Evolutionary conservation across 495 filamentous ascomycete genomes (phyloP), one percentile per base, ranked within the genome.

Genomic region (Neurospora tetrasperma): DNA sequence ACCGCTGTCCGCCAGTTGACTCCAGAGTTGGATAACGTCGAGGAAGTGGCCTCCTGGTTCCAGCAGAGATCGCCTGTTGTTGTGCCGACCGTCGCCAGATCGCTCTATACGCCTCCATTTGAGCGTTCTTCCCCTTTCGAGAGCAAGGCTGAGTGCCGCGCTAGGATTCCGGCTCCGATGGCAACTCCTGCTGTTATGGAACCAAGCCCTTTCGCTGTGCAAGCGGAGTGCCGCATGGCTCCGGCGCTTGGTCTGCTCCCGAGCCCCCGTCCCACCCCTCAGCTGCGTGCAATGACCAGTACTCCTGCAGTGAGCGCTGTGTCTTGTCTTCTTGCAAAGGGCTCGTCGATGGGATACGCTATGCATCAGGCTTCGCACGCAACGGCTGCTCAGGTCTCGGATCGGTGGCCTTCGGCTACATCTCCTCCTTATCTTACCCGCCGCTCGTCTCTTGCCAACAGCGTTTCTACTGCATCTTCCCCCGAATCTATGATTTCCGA

Each of bases 401-500:
- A 88, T 48, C 83, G 85, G 84, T 93, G 86, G 89, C 89, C 75
- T 73, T 88, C 79, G 77, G 86, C 84, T 79, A 84, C 83, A 76
- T 81, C 85, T 71, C 86, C 87, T 38, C 83, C 85, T 78, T 79
- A 90, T 83, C 83, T 86, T 81, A 85, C 86, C 74, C 89, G 92
- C 72, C 90, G 92, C 73, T 92, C 92, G 31, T 94, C 93, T 46
- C 83, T 93, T 74, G 91, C 93, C 78, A 91, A 89, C 77, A 90
- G 92, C 8, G 86, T 89, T 74, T 96, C 93, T 4, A 90, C 89
- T 40, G 86, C 89, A 48, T 96, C 93, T 70, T 96, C 93, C 43
- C 94, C 94, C 59, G 94, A 97, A 76, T 96, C 93, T 72, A 94
- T 96, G 93, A 84, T 96, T 35, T 96, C 93, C 69, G 94, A 96